Evolutionary conservation across 2,329 filamentous ascomycete species (phyloP), one percentile per base, ranked within the genome.

Genomic region (Cadophora gregata): DNA sequence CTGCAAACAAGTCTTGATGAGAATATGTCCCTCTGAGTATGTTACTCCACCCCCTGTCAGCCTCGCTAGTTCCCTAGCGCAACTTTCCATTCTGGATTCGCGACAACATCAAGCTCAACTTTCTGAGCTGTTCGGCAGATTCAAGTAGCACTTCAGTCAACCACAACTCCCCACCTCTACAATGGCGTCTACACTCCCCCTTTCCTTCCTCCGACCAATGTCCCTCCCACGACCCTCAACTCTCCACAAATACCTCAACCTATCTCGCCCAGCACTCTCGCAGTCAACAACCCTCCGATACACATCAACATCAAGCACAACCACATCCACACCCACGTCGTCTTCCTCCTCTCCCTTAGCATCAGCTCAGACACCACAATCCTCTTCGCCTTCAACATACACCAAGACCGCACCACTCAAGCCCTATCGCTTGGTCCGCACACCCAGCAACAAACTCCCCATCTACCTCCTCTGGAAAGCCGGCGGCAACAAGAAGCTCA

Each of bases 401-500:
- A 70, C 63, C 65, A 69, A 63, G 61, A 25, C 45, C 59, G 53
- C 65, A 45, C 21, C 70, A 10, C 45, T 72, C 60, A 70, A 73
- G 67, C 69, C 71, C n/a, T 73, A 72, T 66, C 85, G 89, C 74
- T 85, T 98, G 70, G 83, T 83, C 61, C 90, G 93, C 69, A 95
- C 93, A 3, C 81, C 83, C 1, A 89, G 86, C 45, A 86, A 88
- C 58, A 88, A 93, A 71, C 81, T 96, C 2, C 88, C 93, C 27
- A 86, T 98, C 53, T 99, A 98, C 80, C 83, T 88, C 19, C 83
- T 88, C 71, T 82, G 80, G 70, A 94, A 92, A 81, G 84, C 88
- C 14, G 93, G 93, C 62, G 92, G 93, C 16, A 96, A 92, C 71
- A 84, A 89, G 76, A 87, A 88, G 74, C 80, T 91, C 74, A 96